Percentiles rank a stretch among this genome's conserved stretches.
These are phyloP conservation scores for Psilocybe tampanensis DNA, from an alignment of 768 basidiomycete genomes.

Conservation along the genomic window DNA sequence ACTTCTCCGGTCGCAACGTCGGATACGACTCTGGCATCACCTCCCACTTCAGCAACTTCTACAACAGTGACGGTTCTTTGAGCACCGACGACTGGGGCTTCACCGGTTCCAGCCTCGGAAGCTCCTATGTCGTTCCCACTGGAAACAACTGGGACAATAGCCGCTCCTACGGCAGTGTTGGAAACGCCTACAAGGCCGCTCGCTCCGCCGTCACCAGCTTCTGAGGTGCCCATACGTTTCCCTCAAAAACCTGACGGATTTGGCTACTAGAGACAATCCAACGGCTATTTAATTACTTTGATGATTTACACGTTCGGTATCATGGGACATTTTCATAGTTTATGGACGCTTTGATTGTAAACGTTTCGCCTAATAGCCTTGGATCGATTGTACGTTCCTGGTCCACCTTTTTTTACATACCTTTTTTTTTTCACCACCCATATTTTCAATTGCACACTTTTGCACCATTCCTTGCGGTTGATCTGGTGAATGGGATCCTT, in stretches of 20 bases:
- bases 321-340: slow-evolving; percentile 22
- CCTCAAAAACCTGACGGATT: slow-evolving; percentile 7
- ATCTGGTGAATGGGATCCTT: too few relatives aligned
- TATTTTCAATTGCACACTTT: slow-evolving; percentile 5
- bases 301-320: slow-evolving; percentile 18
- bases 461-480: background rate
- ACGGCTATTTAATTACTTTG: slow-evolving; percentile 6
- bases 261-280: slow-evolving; percentile 7
- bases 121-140: slow-evolving; percentile 34
- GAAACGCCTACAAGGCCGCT: slow-evolving; percentile 34
- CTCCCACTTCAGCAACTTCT: slow-evolving; percentile 34
- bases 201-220: slow-evolving; percentile 26
- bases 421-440: slow-evolving; percentile 10
- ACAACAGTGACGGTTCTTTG: slow-evolving; percentile 38
- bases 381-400: slow-evolving; percentile 20
- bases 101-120: slow-evolving; percentile 39
- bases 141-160: slow-evolving; percentile 43
- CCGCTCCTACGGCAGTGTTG: slow-evolving; percentile 30
- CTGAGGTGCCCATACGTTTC: slow-evolving; percentile 9
- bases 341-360: slow-evolving; percentile 21
- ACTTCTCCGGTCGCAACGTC: slow-evolving; percentile 37
- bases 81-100: slow-evolving; percentile 42
- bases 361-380: slow-evolving; percentile 22
- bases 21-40: slow-evolving; percentile 41
- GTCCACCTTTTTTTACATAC: slow-evolving; percentile 15